Base-by-base conservation (phyloP, 306 rosid genomes). In the Sphenostylis stenocarpa region DNA sequence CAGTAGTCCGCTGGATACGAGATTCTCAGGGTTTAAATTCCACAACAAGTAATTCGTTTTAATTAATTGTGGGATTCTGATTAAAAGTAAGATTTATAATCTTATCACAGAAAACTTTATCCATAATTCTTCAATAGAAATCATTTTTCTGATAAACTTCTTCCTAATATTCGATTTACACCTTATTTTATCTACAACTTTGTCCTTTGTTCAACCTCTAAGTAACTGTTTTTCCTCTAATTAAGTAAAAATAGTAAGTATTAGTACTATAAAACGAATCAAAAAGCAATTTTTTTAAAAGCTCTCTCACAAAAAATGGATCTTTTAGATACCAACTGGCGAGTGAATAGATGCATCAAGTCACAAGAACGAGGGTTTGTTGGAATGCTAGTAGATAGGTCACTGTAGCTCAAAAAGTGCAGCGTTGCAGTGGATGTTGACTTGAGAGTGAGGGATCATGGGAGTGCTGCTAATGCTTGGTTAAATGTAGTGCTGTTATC, bases 351-450 rank as follows among this genome's bases (percentile, higher is more conserved):
- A 10, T 12, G 3, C 11, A 11, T 41, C 15, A 12, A 41, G 4
- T 41, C 47, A 41, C 34, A 39, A 39, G 47, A 58, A 55, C 6
- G 1, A 14, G 0, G 64, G 21, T 4, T 33, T 70, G 7, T 19
- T 48, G 1, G 10, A 12, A n/a, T 5, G 12, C 21, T 51, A 48
- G 11, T 2, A 15, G 21, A 16, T 21, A 4, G 12, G 47, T 63
- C 26, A 26, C 39, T 26, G 43, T 26, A 17, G 43, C 43, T 33
- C 15, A 69, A 28, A 20, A 76, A 58, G 53, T 33, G 47, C 13
- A 49, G 66, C 11, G 13, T 34, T 12, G 79, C 14, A 45, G 57
- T 11, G 48, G 55, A 67, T 55, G 51, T 75, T 79, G 84, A 82
- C 58, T 58, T 7, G 26, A 72, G 79, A 61, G 38, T 4, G 58